Evolutionary conservation across 768 basidiomycete species (phyloP), one percentile per base, ranked within the genome.

Genomic region (Strobilomyces echinocephalus): DNA sequence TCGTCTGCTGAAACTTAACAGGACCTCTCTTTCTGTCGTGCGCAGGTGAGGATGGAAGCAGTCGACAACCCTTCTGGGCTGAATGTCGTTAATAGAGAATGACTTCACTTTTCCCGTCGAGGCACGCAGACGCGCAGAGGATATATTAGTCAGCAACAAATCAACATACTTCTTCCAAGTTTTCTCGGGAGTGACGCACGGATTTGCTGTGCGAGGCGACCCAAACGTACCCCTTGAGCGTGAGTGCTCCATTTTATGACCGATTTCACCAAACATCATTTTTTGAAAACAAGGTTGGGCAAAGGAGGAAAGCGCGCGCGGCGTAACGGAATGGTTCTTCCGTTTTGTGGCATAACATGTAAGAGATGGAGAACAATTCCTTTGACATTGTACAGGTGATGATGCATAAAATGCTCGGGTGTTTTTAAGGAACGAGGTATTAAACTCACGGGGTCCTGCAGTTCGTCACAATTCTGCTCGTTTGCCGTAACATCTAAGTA

Each of bases 301-400:
- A 1, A 82, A 82, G 58, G 81, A 83, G 51, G 77, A 82, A 54
- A 77, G 78, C 18, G 80, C 82, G 11, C 70, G 73, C 1, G 75
- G 77, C 18, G 70, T 80, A n/a, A 60, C 73, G 8, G 64, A 60
- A 1, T 83, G 81, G 79, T 81, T 81, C 60, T 65, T 68, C 44
- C 66, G 76, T 24, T 80, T 82, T 28, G 8, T 47, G 1, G 44
- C 15, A 12, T 60, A 26, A 63, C n/a, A 8, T 41, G 3, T 30
- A 16, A 31, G 1, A 12, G n/a, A 34, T 20, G 14, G 30, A 33
- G 45, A 46, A 31, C 15, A 15, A 24, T 21, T 15, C 18, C 14
- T 26, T 18, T 30, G 11, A 26, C 48, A n/a, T 16, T 43, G 54
- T 50, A 49, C 33, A 28, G 8, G 5, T 3, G 4, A 51, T 7